Evolutionary conservation across 768 basidiomycete genomes (phyloP).

Genomic region (Strobilomyces confusus): DNA sequence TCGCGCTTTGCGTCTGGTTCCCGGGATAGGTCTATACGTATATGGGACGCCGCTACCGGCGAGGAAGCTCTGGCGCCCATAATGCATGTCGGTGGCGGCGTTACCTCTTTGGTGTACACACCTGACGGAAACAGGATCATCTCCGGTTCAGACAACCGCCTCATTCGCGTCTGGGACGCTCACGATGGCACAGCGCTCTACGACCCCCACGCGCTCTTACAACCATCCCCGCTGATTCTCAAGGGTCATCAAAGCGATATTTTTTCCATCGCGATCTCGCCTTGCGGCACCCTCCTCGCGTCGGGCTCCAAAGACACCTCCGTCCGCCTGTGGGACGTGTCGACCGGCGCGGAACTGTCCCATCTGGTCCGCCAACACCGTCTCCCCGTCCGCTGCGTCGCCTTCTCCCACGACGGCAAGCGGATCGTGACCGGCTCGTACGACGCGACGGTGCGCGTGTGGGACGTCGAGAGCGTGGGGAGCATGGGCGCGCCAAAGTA

Average conservation of each 20-base stretch:
- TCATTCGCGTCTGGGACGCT: slow-evolving; percentile 29
- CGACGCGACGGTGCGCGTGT: slow-evolving; percentile 29
- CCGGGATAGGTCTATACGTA: slow-evolving; percentile 24
- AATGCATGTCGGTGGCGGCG: slow-evolving; percentile 13
- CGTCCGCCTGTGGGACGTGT: slow-evolving; percentile 29
- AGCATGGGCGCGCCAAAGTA: slow-evolving; percentile 22
- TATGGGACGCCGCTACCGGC: slow-evolving; percentile 27
- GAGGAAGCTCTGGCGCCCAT: slow-evolving; percentile 14
- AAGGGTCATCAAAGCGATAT: slow-evolving; percentile 23
- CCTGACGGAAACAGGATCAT: slow-evolving; percentile 27
- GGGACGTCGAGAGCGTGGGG: slow-evolving; percentile 29
- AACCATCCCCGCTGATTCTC: slow-evolving; percentile 15
- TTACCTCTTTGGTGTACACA: slow-evolving; percentile 27
- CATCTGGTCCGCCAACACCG: slow-evolving; percentile 29
- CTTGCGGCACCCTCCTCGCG: slow-evolving; percentile 25
- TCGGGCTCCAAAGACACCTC: slow-evolving; percentile 31
- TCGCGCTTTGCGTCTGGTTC: slow-evolving; percentile 30
- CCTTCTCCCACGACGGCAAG: slow-evolving; percentile 27
- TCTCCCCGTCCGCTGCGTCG: slow-evolving; percentile 21
- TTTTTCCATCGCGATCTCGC: slow-evolving; percentile 28
- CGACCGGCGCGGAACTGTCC: slow-evolving; percentile 16
- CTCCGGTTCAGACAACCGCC: slow-evolving; percentile 30
- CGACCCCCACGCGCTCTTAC: slow-evolving; percentile 2
- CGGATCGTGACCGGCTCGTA: slow-evolving; percentile 26
- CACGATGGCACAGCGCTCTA: slow-evolving; percentile 16